A percentile compares a stretch with the other conserved stretches of the same genome.
phyloP scores from a whole-genome alignment of 2,329 filamentous ascomycete species.

The Monilinia polystroma region DNA sequence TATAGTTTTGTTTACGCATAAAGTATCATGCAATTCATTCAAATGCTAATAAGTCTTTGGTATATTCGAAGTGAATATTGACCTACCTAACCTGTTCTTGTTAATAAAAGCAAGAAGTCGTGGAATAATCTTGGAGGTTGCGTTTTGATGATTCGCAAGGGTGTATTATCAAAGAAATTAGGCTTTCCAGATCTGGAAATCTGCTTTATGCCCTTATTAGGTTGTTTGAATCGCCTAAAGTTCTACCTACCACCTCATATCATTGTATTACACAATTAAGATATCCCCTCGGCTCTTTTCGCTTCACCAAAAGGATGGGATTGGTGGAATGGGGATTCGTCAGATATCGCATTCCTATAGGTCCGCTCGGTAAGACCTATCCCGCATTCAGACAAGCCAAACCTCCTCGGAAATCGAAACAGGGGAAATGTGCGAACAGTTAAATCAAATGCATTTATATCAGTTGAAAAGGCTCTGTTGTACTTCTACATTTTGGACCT shows the following conservation, averaged over 20 bases:
- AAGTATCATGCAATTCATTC: background rate
- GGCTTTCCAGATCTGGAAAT: background rate
- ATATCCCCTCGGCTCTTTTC: constrained; percentile 2
- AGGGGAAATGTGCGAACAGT: background rate
- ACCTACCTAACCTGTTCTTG: background rate
- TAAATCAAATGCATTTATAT: background rate
- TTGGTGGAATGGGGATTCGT: background rate
- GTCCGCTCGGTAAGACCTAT: constrained; percentile 7
- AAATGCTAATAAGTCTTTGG: background rate
- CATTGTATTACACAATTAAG: background rate
- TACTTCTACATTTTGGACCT: background rate
- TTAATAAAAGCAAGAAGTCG: background rate
- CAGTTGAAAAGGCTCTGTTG: background rate
- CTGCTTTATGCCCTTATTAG: background rate
- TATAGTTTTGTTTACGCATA: background rate
- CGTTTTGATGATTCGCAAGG: background rate
- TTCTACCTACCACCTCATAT: background rate
- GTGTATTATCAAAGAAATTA: background rate
- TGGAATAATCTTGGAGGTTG: background rate
- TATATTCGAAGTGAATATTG: background rate
- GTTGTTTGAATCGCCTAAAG: background rate
- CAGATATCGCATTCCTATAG: background rate
- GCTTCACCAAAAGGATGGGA: background rate
- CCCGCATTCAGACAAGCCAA: background rate
- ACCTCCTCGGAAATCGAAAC: background rate